Percentiles rank a stretch among this genome's conserved stretches.
Conservation (phyloP, 2,329 filamentous ascomycete genomes). For the Pyrenochaeta sp. region DNA sequence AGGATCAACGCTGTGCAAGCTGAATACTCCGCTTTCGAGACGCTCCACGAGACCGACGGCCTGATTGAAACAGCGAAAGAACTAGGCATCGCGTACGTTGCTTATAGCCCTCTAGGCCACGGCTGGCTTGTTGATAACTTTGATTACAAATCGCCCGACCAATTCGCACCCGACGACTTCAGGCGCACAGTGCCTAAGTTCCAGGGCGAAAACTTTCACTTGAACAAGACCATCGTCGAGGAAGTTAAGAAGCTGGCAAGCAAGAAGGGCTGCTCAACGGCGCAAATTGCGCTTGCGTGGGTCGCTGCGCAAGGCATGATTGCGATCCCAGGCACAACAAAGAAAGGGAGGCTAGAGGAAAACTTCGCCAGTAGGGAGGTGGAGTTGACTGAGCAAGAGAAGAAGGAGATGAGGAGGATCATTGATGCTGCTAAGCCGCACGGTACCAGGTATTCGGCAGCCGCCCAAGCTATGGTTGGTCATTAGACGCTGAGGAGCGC, state of each 20-base stretch:
- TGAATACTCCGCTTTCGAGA: constrained; percentile 59
- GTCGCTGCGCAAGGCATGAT: constrained; percentile 51
- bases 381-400: constrained; percentile 18
- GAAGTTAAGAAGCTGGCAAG: constrained; percentile 33
- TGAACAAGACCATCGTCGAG: constrained; percentile 39
- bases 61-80: constrained; percentile 49
- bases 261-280: constrained; percentile 60
- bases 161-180: constrained; percentile 50
- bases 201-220: constrained; percentile 43
- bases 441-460: constrained; percentile 46
- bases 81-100: constrained; percentile 45
- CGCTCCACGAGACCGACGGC: constrained; percentile 50
- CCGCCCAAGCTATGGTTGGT: constrained; percentile 11
- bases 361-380: constrained; percentile 16
- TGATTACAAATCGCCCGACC: constrained; percentile 47
- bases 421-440: constrained; percentile 47
- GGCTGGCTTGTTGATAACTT: constrained; percentile 35
- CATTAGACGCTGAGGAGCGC: constrained; percentile 11
- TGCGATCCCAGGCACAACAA: constrained; percentile 59
- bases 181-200: constrained; percentile 50
- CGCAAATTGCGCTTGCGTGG: constrained; percentile 60
- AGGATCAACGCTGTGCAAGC: constrained; percentile 58
- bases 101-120: constrained; percentile 44
- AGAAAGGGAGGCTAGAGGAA: constrained; percentile 13
- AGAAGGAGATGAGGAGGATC: constrained; percentile 11